Base-by-base conservation (phyloP, 176 grass and related monocot species). In the Musa beccarii region DNA sequence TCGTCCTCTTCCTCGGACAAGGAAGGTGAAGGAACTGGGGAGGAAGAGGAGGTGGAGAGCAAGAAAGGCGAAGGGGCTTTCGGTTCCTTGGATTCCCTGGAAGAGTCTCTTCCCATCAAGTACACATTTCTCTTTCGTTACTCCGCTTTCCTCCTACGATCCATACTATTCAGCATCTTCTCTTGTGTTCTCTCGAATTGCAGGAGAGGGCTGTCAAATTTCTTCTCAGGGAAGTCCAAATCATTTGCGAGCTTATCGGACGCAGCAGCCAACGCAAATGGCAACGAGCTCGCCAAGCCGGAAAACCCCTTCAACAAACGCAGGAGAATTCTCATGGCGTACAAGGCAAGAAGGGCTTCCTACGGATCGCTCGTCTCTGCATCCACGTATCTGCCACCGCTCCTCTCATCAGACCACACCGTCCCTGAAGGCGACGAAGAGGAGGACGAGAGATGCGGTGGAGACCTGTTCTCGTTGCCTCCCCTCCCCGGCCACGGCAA, bases 301-400 rank as follows among this genome's bases (percentile, higher is more conserved):
- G 96, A 99, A 81, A 99, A 92, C 81, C 91, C 91, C 0, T 95
- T 92, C 89, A 99, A 99, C 85, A 99, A 99, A 81, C 78, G 96
- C 6, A 82, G 91, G 19, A 81, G 96, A 23, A 71, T 99, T 53
- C 88, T 92, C 29, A 83, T 83, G 15, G 82, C 84, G 57, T 89
- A 63, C 85, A 83, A 75, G 84, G 86, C 34, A 16, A 49, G 90
- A 55, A 82, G 89, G 52, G 65, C 88, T 23, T 90, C 90, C 26
- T 80, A 83, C 73, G 12, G 34, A 43, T 43, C 34, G 34, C 34
- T 43, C 34, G 6, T 43, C 3, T 43, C 43, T 8, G 72, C 85
- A 66, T 74, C 88, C 90, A 11, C 23, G 43, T 22, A 16, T 50
- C 57, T 89, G 50, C 90, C 90, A 10, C 85, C 84, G 2, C 72